These are phyloP conservation scores for Viridothelium virens DNA, from an alignment of 495 filamentous ascomycete genomes.

Conservation along the genomic window DNA sequence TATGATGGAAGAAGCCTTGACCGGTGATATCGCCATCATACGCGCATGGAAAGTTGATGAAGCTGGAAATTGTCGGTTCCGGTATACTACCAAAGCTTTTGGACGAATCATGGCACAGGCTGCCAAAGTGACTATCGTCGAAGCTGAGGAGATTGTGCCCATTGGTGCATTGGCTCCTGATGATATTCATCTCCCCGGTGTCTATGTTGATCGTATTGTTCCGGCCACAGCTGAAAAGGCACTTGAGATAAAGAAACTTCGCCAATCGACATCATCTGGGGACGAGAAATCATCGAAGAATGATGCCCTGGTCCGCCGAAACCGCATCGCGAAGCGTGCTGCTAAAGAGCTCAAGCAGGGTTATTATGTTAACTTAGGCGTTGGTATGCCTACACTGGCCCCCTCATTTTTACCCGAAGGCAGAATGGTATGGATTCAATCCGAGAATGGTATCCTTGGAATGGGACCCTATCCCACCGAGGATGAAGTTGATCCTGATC, in stretches of 20 bases:
- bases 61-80: slow-evolving; percentile 56
- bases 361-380: slow-evolving; percentile 60
- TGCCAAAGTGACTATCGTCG: slow-evolving; percentile 54
- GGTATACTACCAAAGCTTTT: slow-evolving; percentile 56
- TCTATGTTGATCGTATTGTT: slow-evolving; percentile 57
- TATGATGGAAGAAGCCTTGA: slow-evolving; percentile 56
- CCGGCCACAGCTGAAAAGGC: slow-evolving; percentile 47
- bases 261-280: slow-evolving; percentile 27
- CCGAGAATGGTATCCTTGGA: slow-evolving; percentile 54
- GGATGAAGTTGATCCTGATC: slow-evolving; percentile 48
- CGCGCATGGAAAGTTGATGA: slow-evolving; percentile 58
- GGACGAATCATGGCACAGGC: slow-evolving; percentile 55
- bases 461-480: slow-evolving; percentile 55
- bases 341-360: slow-evolving; percentile 57
- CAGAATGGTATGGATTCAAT: slow-evolving; percentile 50
- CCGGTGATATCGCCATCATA: slow-evolving; percentile 56
- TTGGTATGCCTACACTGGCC: slow-evolving; percentile 57
- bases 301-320: slow-evolving; percentile 39
- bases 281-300: slow-evolving; percentile 24
- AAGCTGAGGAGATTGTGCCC: slow-evolving; percentile 61
- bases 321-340: slow-evolving; percentile 52
- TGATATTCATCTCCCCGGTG: slow-evolving; percentile 53
- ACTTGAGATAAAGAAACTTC: slow-evolving; percentile 50
- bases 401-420: slow-evolving; percentile 46
- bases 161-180: slow-evolving; percentile 51